Evolutionary conservation across 306 rosid species (phyloP), one percentile per base, ranked within the genome.

Genomic region (Pachyrhizus erosus): DNA sequence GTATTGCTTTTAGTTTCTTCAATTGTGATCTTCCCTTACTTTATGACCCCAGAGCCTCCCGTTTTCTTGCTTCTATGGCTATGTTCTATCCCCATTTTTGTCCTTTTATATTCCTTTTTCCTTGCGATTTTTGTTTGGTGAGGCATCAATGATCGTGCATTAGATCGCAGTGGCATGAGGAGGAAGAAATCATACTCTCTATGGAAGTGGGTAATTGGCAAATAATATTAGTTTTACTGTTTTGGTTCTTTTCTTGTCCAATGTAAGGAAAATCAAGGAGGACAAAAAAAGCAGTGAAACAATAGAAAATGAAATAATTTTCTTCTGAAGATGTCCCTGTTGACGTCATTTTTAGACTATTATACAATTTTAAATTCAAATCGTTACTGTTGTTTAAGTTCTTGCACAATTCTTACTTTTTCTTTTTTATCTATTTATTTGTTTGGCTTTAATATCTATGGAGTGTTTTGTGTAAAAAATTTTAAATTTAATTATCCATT

Each of bases 71-170:
- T 84, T 8, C 3, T 80, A 7, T 80, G 81, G 78, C 9, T 87
- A 13, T 72, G 11, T 54, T 73, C 0, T n/a, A 57, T 87, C 27
- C 87, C 90, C 5, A 68, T 81, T 46, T 81, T 87, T 43, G 82
- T 76, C 14, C 37, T 87, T 2, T 45, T 84, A 2, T 87, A 87
- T 60, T 57, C 73, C 1, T 0, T 73, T 49, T 77, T 78, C 31
- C 86, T 87, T 4, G 78, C 26, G 2, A 1, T 77, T 67, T 84
- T 81, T 1, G 64, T 84, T 60, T 84, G 87, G 90, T 81, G 76
- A 87, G 2, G 15, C 26, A 61, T 70, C 54, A 10, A 69, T 69
- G n/a, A 76, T 45, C 68, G 23, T 1, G n/a, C 27, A 9, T 66
- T n/a, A 13, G 13, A 66, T 34, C 3, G 18, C 3, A 9, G 5